Evolutionary conservation across 75 land plant species (phyloP).

Genomic region (Picea sitchensis): DNA sequence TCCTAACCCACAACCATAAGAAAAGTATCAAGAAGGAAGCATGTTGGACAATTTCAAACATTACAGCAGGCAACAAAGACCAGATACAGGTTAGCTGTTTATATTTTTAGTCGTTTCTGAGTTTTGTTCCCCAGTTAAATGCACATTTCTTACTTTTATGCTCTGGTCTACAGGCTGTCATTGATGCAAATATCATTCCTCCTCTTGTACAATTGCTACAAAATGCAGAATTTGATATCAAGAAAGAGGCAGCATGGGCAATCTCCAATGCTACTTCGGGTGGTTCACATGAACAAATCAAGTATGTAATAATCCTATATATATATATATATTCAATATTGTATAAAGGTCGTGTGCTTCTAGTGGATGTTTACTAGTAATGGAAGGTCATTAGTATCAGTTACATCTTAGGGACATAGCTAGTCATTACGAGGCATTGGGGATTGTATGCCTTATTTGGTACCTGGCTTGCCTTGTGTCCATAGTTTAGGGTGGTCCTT

Average conservation of each 20-base stretch:
- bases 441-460: too few species aligned
- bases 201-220: slow-evolving; percentile 50
- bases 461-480: too few species aligned
- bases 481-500: too few species aligned
- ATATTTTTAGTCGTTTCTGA: too few species aligned
- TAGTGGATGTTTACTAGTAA: too few species aligned
- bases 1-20: slow-evolving; percentile 47
- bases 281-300: slow-evolving; percentile 56
- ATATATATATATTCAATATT: too few species aligned
- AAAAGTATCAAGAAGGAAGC: slow-evolving; percentile 66
- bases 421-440: too few species aligned
- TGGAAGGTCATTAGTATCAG: too few species aligned
- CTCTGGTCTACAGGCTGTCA: slow-evolving; percentile 29
- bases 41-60: slow-evolving; percentile 62
- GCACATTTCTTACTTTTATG: too few species aligned
- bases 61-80: slow-evolving; percentile 62
- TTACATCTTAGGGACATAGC: too few species aligned
- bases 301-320: slow-evolving; percentile 17
- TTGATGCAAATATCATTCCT: slow-evolving; percentile 56
- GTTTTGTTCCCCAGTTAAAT: too few species aligned
- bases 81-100: slow-evolving; percentile 50
- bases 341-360: too few species aligned
- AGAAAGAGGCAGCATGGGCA: slow-evolving; percentile 70
- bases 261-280: slow-evolving; percentile 66
- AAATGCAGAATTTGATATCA: slow-evolving; percentile 56